Evolutionary conservation across 1,139 yeast species (phyloP), one percentile per base, ranked within the genome.

Genomic region (Kodamaea ohmeri): DNA sequence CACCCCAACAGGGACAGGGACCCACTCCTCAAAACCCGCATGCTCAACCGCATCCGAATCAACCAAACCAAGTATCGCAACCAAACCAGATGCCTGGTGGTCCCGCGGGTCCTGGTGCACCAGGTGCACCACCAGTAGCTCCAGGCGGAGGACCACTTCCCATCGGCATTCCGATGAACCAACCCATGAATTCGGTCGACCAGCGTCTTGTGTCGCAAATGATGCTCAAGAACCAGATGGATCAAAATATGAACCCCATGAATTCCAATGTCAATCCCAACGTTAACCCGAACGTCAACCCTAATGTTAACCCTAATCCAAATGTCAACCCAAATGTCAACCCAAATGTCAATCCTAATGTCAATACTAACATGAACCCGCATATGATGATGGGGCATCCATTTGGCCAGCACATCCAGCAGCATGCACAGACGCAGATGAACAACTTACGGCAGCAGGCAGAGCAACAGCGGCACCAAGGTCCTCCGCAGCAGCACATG

Each of bases 401-500:
- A 22, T 27, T 25, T 35, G 20, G 35, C 25, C 66, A 60, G 38
- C 63, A 64, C 44, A 59, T 63, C 43, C 78, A 73, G 40, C 76
- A 70, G 44, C 76, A 70, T 44, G 78, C 78, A 2, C 79, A 73
- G 48, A 60, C 60, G 29, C 79, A 74, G 51, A 72, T 73, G 78
- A 72, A 71, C 44, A 71, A 64, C 45, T 56, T 73, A 42, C 66
- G 78, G 32, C 78, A 71, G 40, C 77, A 71, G 15, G 61, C 63
- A 21, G 64, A 53, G 39, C 64, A 55, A 32, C 53, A 50, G 11
- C 54, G 45, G 32, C 43, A 34, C 19, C 52, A 45, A 37, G 52
- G 37, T 17, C 41, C 42, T 5, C 52, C 45, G 25, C 49, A 41
- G 24, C 46, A 37, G 36, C 56, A 50, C 36, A 42, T 49, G 42